Percentiles rank a stretch among this genome's conserved stretches.
phyloP scores from a whole-genome alignment of 306 rosid species.

The Crataegus laevigata region DNA sequence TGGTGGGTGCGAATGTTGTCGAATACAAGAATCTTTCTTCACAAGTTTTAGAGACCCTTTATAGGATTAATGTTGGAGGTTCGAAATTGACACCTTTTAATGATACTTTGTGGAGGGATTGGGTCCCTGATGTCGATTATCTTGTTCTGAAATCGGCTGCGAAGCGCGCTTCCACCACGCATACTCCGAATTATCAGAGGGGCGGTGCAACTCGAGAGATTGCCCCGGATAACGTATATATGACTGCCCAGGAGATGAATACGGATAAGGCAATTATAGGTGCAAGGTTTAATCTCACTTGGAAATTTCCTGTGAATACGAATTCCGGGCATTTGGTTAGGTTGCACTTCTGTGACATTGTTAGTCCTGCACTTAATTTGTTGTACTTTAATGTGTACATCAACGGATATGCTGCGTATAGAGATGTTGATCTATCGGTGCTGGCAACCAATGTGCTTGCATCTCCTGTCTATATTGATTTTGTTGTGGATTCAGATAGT shows the following conservation, averaged over 20 bases:
- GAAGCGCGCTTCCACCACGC: conserved; percentile 41
- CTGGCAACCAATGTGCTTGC: conserved; percentile 52
- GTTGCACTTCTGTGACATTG: conserved; percentile 89
- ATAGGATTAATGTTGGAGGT: conserved; percentile 88
- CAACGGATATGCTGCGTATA: conserved; percentile 61
- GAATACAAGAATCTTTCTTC: conserved; percentile 51
- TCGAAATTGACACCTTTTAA: conserved; percentile 68
- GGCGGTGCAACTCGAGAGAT: conserved; percentile 65
- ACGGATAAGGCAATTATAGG: conserved; percentile 34
- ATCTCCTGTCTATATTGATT: conserved; percentile 72
- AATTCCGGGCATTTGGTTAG: conserved; percentile 50
- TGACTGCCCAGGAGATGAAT: conserved; percentile 91
- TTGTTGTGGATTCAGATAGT: conserved; percentile 56
- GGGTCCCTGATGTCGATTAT: conserved; percentile 82
- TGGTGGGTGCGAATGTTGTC: conserved; percentile 39
- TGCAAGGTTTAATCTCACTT: conserved; percentile 66
- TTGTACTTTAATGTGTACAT: conserved; percentile 79
- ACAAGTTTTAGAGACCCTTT: conserved; percentile 61
- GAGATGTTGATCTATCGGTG: conserved; percentile 73
- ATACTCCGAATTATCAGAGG: conserved; percentile 56
- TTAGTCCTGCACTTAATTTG: conserved; percentile 53
- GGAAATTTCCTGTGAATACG: conserved; percentile 59
- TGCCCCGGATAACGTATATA: conserved; percentile 78
- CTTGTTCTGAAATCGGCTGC: conserved; percentile 63
- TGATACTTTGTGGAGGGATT: conserved; percentile 91